Base-by-base conservation (phyloP, 805 yeast species). In the Ogataea zsoltii region DNA sequence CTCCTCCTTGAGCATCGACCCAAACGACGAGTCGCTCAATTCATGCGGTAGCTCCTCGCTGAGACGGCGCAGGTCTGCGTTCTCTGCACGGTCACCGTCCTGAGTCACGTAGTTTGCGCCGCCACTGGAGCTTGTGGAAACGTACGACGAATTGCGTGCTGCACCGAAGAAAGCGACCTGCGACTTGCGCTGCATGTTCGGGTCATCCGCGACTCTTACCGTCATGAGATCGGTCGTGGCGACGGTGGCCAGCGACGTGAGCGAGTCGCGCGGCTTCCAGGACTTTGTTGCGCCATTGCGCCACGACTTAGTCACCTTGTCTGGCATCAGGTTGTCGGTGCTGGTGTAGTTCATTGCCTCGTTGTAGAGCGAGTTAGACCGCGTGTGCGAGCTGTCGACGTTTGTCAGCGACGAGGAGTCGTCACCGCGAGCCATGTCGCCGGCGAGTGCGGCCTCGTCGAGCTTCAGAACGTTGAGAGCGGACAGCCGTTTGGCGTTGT, bases 171-270 rank as follows among this genome's bases (percentile, higher is more conserved):
- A 53, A 42, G 58, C 48, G 45, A 62, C 35, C 49, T 66, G 71
- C 30, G 69, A 61, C 42, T 57, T 57, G 49, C 74, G 71, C 31
- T 68, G 67, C 21, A 74, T 59, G 31, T 64, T 63, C 25, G 68
- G 69, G 49, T 83, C 86, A 31, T 84, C 86, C 2, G 86, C 89
- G 33, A 89, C 71, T 57, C 89, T 77, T 31, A 90, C 88, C 4
- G 88, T 85, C 59, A 89, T 75, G 38, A 90, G 75, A 61, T 88
- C 92, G 41, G 84, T 88, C 1, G 97, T 88, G 26, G 91, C 82
- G 28, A 91, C 91, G 0, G 96, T 89, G 21, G 89, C 90, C 46
- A 85, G 58, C 0, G 97, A 87, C 31, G 76, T 77, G 45, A 80
- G 72, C 9, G 95, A 84, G 29, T 78, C 82, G 61, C 92, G 78